phyloP scores from a whole-genome alignment of 257 asterid species.

The Paulownia fortunei region DNA sequence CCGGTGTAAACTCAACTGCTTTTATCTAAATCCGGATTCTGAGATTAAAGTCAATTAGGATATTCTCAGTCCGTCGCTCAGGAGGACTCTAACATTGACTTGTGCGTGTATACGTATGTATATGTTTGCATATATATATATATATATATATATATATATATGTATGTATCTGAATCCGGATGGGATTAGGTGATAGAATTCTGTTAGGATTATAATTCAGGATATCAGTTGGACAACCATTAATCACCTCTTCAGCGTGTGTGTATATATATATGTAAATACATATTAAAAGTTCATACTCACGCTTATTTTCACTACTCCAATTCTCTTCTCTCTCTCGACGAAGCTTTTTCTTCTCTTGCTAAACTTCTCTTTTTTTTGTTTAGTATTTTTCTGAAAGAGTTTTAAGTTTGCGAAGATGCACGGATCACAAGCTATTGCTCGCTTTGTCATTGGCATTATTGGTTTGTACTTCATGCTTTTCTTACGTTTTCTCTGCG shows the following conservation, averaged over 20 bases:
- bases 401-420: constrained; percentile 11
- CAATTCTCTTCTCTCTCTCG: neutral
- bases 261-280: neutral
- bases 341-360: neutral
- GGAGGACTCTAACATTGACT: no score
- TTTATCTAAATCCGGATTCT: neutral
- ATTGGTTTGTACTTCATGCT: constrained; percentile 34
- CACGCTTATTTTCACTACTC: neutral
- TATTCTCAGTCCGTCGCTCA: neutral
- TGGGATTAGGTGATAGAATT: neutral
- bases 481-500: neutral
- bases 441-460: constrained; percentile 38
- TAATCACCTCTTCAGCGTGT: constrained; percentile 15
- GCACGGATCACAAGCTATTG: constrained; percentile 31
- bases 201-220: constrained; percentile 11
- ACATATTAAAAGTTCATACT: no score
- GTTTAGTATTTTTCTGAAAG: no score
- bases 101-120: neutral
- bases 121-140: no score
- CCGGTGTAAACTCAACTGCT: neutral
- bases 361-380: neutral
- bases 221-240: neutral
- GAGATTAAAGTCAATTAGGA: neutral
- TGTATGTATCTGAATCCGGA: neutral
- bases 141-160: no score